These are phyloP conservation scores for Citrus australasica DNA, from an alignment of 345 rosid species.

Conservation along the genomic window DNA sequence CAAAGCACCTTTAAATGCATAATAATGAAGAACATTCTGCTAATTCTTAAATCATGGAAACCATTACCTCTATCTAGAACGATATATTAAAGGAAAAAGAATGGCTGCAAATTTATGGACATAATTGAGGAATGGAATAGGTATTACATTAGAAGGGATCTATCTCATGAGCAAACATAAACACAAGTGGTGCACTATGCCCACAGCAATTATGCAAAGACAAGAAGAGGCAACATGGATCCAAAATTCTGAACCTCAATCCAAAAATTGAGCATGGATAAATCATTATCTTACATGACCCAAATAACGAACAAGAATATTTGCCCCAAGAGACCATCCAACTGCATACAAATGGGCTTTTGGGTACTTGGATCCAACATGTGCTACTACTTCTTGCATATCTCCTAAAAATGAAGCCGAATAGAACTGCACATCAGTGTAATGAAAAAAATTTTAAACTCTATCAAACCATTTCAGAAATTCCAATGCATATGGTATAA, in stretches of 20 bases:
- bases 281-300: conserved; percentile 50
- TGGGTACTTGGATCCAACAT: conserved; percentile 59
- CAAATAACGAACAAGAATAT: conserved; percentile 85
- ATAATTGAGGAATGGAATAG: too few species aligned
- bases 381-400: conserved; percentile 60
- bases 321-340: conserved; percentile 97
- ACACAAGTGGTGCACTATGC: not conserved
- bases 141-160: not conserved
- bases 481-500: not conserved
- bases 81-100: too few species aligned
- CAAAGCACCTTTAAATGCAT: not conserved
- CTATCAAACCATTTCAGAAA: not conserved
- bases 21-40: not conserved
- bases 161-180: not conserved
- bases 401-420: conserved; percentile 96
- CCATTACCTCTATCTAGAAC: too few species aligned
- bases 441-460: conserved; percentile 7
- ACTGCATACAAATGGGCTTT: conserved; percentile 77
- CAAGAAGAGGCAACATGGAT: not conserved
- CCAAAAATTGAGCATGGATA: not conserved
- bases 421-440: conserved; percentile 72
- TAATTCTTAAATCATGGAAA: not conserved
- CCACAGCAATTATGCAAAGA: not conserved
- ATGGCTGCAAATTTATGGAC: too few species aligned
- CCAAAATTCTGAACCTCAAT: not conserved